These are phyloP conservation scores for Pyricularia sp. DNA, from an alignment of 2,329 filamentous ascomycete genomes.

Conservation along the genomic window DNA sequence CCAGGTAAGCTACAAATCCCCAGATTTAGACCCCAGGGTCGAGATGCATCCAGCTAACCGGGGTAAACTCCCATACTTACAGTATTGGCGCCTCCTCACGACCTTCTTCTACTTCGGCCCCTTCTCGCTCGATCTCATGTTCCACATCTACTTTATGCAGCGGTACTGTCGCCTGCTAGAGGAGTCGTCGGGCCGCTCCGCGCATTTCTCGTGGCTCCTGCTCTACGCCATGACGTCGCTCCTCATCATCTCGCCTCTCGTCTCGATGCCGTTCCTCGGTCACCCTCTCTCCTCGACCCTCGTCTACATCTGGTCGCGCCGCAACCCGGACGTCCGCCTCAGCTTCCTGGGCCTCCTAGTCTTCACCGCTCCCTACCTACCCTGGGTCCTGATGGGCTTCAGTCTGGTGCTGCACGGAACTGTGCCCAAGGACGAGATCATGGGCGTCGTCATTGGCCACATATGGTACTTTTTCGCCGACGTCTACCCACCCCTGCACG, in stretches of 20 bases:
- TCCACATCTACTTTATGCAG: slow-evolving; percentile 97
- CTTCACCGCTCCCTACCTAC: slow-evolving; percentile 87
- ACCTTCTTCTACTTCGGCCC: slow-evolving; percentile 98
- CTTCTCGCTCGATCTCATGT: slow-evolving; percentile 83
- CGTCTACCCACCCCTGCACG: slow-evolving; percentile 84
- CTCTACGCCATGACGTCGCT: slow-evolving; percentile 73
- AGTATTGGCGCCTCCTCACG: slow-evolving; percentile 96
- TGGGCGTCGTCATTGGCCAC: slow-evolving; percentile 88
- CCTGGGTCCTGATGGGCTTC: slow-evolving; percentile 91
- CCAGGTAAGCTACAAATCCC: slow-evolving; percentile 47
- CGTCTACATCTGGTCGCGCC: slow-evolving; percentile 94
- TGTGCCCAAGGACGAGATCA: slow-evolving; percentile 89
- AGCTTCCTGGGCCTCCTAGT: slow-evolving; percentile 81
- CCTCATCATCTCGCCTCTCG: slow-evolving; percentile 68
- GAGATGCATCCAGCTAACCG: not conserved
- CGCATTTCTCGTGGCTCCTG: slow-evolving; percentile 90
- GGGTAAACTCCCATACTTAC: slow-evolving; percentile 1
- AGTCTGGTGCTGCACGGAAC: slow-evolving; percentile 81
- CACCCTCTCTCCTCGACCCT: slow-evolving; percentile 83
- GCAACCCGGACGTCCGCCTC: slow-evolving; percentile 82
- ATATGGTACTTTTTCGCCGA: slow-evolving; percentile 98
- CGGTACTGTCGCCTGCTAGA: slow-evolving; percentile 91
- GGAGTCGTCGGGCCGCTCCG: slow-evolving; percentile 83
- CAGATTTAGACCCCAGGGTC: not conserved
- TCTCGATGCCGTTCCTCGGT: slow-evolving; percentile 89